Base-by-base conservation (phyloP, 2,329 filamentous ascomycete species). In the Sarocladiaceae sp. region DNA sequence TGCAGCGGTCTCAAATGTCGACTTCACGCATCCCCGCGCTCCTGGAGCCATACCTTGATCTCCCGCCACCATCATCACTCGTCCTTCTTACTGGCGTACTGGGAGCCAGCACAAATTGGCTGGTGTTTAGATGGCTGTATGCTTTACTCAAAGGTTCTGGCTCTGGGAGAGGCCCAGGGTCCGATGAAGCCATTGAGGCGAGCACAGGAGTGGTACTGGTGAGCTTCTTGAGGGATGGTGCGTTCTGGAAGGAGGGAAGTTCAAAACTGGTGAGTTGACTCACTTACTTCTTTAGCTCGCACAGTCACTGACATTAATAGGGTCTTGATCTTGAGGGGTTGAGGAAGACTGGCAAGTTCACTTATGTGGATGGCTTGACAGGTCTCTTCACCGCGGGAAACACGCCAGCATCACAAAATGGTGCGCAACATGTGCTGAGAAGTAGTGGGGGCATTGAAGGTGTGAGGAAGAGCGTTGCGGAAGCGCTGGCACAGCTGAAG, bases 181-280 rank as follows among this genome's bases (percentile, higher is more conserved):
- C 11, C 12, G 44, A 40, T 17, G 53, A 37, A 20, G 31, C 57
- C 63, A 58, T 3, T 61, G 63, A 56, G 60, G 53, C 35, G 33
- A 69, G 71, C 39, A 69, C 67, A 23, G 77, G 73, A 48, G 79
- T 97, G 1, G 75, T 96, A 3, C 74, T 97, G 3, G 83, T 94
- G 53, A 95, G 88, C 71, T 96, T 94, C 69, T 72, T 96, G 69
- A 79, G 89, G 55, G 87, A 93, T 60, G 80, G 79, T 57, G 73
- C 79, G 1, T 95, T 96, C 64, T 97, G 91, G 90, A 83, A 75
- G 56, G 80, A 85, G 3, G 86, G 88, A 48, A 79, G 78, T 2
- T 78, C 82, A 51, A 85, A 85, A 66, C 68, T 90, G 62, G 87
- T 89, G 51, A 55, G 60, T 58, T 37, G 4, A 28, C 12, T 8